Percentiles rank a stretch among this genome's conserved stretches.
phyloP scores from a whole-genome alignment of 225 moss, liverwort and hornwort genomes.

The Ulota crispa region DNA sequence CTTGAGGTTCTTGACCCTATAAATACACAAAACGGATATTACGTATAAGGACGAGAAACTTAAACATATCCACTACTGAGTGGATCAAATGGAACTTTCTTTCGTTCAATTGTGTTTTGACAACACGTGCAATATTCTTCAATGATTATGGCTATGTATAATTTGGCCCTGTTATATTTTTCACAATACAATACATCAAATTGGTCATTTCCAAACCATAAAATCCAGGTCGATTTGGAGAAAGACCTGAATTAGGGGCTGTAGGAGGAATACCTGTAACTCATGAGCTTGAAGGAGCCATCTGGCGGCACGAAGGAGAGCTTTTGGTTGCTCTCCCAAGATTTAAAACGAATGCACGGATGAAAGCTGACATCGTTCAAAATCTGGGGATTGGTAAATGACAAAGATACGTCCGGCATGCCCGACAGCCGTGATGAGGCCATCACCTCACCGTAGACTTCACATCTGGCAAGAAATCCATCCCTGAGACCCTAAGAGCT shows the following conservation, averaged over 20 bases:
- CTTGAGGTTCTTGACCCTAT: slow-evolving; percentile 82
- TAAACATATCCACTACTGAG: neutral
- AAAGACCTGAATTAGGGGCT: neutral
- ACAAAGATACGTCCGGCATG: slow-evolving; percentile 87
- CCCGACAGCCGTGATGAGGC: slow-evolving; percentile 83
- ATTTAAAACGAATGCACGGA: slow-evolving; percentile 68
- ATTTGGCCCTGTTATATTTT: neutral
- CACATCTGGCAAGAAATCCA: slow-evolving; percentile 94
- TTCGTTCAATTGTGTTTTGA: neutral
- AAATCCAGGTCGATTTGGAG: neutral
- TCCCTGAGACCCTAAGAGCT: slow-evolving; percentile 56
- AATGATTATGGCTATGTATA: neutral
- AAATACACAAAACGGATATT: neutral
- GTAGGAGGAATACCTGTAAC: slow-evolving; percentile 70
- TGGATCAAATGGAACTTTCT: neutral
- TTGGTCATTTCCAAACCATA: neutral
- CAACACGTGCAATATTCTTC: neutral
- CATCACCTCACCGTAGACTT: slow-evolving; percentile 90
- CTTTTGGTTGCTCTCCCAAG: slow-evolving; percentile 79
- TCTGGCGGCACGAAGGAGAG: slow-evolving; percentile 95
- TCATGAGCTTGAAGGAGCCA: slow-evolving; percentile 95
- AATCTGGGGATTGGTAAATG: slow-evolving; percentile 76
- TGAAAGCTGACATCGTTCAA: slow-evolving; percentile 94
- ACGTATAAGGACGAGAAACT: neutral
- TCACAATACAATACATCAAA: neutral